Evolutionary conservation across 495 filamentous ascomycete genomes (phyloP), one percentile per base, ranked within the genome.

Genomic region (Penicilliopsis zonata): DNA sequence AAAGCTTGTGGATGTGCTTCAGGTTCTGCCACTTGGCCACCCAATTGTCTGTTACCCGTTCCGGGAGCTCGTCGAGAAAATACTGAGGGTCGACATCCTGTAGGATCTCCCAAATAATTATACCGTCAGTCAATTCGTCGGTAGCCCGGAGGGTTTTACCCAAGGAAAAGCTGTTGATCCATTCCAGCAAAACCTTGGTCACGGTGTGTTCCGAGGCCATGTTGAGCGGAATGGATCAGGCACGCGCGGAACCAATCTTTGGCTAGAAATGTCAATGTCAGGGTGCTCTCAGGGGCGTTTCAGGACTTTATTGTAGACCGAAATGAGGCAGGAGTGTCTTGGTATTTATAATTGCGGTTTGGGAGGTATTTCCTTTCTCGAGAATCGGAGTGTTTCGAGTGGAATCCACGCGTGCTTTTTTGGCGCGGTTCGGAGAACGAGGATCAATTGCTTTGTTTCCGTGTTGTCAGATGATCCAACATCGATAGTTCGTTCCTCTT

Each of bases 81-180:
- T 78, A 78, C 5, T 72, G 61, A 14, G 69, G 67, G 53, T 86
- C 79, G 36, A 80, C 65, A 39, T 78, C 70, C 43, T 69, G 70
- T 53, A 81, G 50, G 52, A 76, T 69, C 42, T 72, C 61, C 80
- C 78, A 72, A 42, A 93, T 67, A 17, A 82, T 67, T 31, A 71
- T 66, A 29, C 84, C 86, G 52, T 92, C 80, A 33, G 69, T 75
- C 45, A 94, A 65, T 43, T 86, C 76, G 35, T 70, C 69, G 35
- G 74, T 50, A 27, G 50, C 51, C 19, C 56, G 50, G 31, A 69
- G 56, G 16, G 53, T 62, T 40, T 59, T 54, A 20, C 56, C 55
- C 14, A 70, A 43, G 26, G 61, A 55, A 43, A 70, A 68, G 47
- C 57, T 62, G 49, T 71, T 73, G 44, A 72, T 59, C 70, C 70